Evolutionary conservation across 352 stramenopile genomes (phyloP).

Genomic region (Phytopythium montanum): DNA sequence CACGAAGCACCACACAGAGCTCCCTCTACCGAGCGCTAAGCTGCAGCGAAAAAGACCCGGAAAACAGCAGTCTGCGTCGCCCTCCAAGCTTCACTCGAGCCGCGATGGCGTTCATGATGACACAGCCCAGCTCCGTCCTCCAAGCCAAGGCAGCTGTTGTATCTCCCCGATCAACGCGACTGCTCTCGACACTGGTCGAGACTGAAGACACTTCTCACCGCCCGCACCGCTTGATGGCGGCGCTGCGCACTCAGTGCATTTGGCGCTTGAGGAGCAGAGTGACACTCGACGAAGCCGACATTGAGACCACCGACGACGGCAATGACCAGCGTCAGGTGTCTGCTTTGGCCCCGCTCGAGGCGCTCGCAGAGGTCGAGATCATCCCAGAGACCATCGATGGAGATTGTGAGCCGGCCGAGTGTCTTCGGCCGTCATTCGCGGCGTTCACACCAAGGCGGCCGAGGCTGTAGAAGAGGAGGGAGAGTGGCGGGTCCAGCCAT

Average conservation of each 20-base stretch:
- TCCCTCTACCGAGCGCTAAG: background rate
- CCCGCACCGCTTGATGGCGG: background rate
- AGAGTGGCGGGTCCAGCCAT: background rate
- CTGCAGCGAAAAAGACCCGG: background rate
- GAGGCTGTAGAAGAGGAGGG: background rate
- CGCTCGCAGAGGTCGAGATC: background rate
- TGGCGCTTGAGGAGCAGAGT: background rate
- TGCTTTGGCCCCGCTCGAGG: background rate
- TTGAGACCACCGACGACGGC: background rate
- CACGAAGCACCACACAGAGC: background rate
- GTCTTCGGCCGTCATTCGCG: background rate
- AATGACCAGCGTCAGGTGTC: background rate
- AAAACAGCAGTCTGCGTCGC: background rate
- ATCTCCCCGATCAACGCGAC: background rate
- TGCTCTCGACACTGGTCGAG: background rate
- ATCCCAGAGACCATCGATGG: background rate
- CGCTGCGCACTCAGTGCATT: constrained; percentile 2
- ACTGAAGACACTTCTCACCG: background rate
- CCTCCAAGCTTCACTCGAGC: constrained; percentile 34
- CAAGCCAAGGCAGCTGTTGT: background rate
- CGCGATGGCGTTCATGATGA: constrained; percentile 38
- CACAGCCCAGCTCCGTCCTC: constrained; percentile 14
- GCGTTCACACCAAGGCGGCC: background rate
- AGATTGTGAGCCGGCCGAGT: background rate
- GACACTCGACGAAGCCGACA: background rate